Conservation (phyloP, 352 stramenopile species). For the Globisporangium cystogenes region DNA sequence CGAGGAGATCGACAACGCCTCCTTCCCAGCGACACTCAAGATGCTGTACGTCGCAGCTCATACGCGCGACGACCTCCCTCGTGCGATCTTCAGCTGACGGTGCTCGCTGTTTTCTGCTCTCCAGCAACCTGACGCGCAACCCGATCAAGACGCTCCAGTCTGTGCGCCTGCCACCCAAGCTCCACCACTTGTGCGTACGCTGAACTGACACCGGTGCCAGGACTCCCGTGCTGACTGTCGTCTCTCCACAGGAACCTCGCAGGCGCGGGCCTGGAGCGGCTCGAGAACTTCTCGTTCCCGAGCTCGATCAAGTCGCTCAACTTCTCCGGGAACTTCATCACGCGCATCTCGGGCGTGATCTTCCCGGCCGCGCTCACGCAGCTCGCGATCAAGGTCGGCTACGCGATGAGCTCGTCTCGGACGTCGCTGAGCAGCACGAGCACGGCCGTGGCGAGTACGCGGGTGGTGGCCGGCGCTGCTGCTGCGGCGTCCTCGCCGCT, state of each 20-base stretch:
- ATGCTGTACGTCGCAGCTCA: conserved; percentile 6
- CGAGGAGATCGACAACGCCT: conserved; percentile 1
- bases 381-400: conserved; percentile 14
- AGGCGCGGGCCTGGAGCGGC: conserved; percentile 12
- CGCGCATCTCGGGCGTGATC: conserved; percentile 22
- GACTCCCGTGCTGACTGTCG: neutral
- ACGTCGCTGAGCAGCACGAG: neutral
- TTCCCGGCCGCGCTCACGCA: conserved; percentile 24
- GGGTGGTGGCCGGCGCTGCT: neutral
- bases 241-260: conserved; percentile 6
- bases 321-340: conserved; percentile 31
- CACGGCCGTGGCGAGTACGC: neutral
- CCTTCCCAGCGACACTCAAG: conserved; percentile 1
- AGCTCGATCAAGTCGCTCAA: conserved; percentile 25
- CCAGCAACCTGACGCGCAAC: conserved; percentile 32
- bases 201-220: neutral
- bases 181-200: conserved; percentile 25
- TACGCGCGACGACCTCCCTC: neutral
- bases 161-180: conserved; percentile 15
- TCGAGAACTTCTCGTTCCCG: conserved; percentile 31
- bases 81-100: conserved; percentile 11
- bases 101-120: neutral
- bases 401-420: neutral
- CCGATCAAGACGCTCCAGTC: conserved; percentile 23
- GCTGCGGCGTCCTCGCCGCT: neutral